Conservation (phyloP, 2,329 filamentous ascomycete genomes). For the Fusarium oligoseptatum region DNA sequence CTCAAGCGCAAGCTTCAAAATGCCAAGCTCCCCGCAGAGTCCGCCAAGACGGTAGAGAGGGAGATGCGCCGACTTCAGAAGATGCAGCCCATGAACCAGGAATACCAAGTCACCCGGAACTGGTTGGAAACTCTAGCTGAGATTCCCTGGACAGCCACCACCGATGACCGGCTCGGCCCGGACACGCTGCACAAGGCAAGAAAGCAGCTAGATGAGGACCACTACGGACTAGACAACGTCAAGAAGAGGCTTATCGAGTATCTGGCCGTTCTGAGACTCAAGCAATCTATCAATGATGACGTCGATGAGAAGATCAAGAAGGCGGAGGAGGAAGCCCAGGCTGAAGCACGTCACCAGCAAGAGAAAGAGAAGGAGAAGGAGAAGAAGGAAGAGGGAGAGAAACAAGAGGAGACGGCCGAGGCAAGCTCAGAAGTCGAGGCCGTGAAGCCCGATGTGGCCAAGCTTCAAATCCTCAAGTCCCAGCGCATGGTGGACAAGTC, state of each 20-base stretch:
- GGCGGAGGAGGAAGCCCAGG: constrained; percentile 69
- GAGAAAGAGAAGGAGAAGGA: constrained; percentile 5
- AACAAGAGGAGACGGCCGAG: constrained; percentile 26
- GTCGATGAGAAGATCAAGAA: constrained; percentile 83
- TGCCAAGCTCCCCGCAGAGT: constrained; percentile 85
- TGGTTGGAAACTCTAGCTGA: constrained; percentile 95
- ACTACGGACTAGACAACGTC: constrained; percentile 96
- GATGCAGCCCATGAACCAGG: constrained; percentile 96
- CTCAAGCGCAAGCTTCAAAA: constrained; percentile 88
- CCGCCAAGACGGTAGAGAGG: constrained; percentile 88
- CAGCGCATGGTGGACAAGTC: constrained; percentile 95
- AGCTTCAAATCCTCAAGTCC: constrained; percentile 80
- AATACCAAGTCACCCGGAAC: constrained; percentile 92
- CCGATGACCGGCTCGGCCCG: constrained; percentile 86
- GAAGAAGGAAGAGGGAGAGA: neutral
- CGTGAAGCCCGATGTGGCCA: constrained; percentile 62
- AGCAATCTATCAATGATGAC: constrained; percentile 89
- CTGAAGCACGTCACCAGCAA: constrained; percentile 37
- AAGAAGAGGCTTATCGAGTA: constrained; percentile 98
- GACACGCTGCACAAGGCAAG: constrained; percentile 84
- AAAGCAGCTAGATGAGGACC: constrained; percentile 93
- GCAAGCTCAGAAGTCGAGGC: constrained; percentile 43
- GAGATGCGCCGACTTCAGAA: constrained; percentile 91
- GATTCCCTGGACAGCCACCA: constrained; percentile 90
- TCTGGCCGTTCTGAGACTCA: constrained; percentile 93